These are phyloP conservation scores for Xerocomellus amylosporus DNA, from an alignment of 768 basidiomycete species.

Conservation along the genomic window DNA sequence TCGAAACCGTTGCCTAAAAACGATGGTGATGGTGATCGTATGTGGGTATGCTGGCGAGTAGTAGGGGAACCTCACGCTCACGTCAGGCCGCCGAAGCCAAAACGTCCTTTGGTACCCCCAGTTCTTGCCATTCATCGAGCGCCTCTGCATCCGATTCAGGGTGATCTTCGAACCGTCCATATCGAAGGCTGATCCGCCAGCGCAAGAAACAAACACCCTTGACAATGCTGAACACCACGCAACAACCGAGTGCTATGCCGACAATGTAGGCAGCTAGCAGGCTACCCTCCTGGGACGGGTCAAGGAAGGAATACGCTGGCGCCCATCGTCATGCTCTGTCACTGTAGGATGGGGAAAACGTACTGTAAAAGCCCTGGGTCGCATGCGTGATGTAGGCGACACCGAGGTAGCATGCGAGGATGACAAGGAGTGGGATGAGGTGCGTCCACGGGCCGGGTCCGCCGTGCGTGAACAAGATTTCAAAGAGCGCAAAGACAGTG, in stretches of 20 bases:
- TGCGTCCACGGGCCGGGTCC: conserved; percentile 53
- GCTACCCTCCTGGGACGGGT: conserved; percentile 44
- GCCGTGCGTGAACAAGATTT: conserved; percentile 53
- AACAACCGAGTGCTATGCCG: conserved; percentile 53
- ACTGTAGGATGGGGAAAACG: conserved; percentile 22
- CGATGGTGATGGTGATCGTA: too few species aligned
- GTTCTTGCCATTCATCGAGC: conserved; percentile 47
- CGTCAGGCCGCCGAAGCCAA: conserved; percentile 12
- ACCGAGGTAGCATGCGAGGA: conserved; percentile 57
- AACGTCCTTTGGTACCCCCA: conserved; percentile 25
- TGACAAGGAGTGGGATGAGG: conserved; percentile 44
- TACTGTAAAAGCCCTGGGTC: conserved; percentile 65
- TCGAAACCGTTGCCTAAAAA: background rate
- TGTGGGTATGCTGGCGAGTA: background rate
- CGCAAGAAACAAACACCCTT: conserved; percentile 43
- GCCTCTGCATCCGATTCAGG: conserved; percentile 16
- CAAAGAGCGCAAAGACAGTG: conserved; percentile 51
- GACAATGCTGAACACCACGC: conserved; percentile 50
- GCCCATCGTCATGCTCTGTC: conserved; percentile 1
- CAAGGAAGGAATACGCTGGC: conserved; percentile 65
- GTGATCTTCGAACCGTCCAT: conserved; percentile 6
- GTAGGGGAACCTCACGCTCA: too few species aligned
- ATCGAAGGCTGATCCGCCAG: conserved; percentile 27
- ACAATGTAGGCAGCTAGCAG: conserved; percentile 60
- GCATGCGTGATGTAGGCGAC: conserved; percentile 66